Base-by-base conservation (phyloP, 805 yeast genomes). In the Tetrapisispora pingtungensis region DNA sequence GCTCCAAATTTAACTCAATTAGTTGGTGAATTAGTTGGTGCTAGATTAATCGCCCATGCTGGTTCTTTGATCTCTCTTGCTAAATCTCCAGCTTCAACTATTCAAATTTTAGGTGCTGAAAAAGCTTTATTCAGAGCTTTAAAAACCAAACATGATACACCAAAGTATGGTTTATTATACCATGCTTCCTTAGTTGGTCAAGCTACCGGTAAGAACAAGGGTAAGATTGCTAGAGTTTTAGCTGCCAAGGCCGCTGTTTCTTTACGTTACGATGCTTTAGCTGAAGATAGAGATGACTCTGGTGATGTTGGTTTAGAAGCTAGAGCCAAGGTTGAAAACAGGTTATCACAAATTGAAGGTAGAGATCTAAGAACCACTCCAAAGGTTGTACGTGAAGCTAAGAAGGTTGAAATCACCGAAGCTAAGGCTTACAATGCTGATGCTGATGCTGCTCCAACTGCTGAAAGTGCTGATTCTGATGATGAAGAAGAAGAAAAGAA, bases 191-290 rank as follows among this genome's bases (percentile, higher is more conserved):
- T 93, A 52, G 94, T 93, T 55, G 98, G 98, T 53, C 96, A 90
- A 75, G 98, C 98, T 47, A 77, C 95, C 42, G 96, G 96, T 70
- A 84, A 84, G 71, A 93, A 93, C 74, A 93, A 93, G 77, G 98
- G 98, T 73, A 93, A 89, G 75, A 87, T 93, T 65, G 97, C 98
- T 47, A 83, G 98, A 74, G 96, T 93, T 55, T 78, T 93, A 52
- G 98, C 98, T 57, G 97, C 97, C 48, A 93, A 93, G 74, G 95
- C 97, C 55, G 95, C 98, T 45, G 94, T 93, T 59, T 85, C 96
- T 50, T 74, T 90, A 57, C 85, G 98, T 75, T 90, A 84, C 67
- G 98, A 93, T 72, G 95, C 97, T 28, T 74, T 93, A 49, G 83
- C 97, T 52, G 98, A 93, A 73, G 97, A 93, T 59, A 80, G 97